Percentiles rank a stretch among this genome's conserved stretches.
Conservation (phyloP, 2,329 filamentous ascomycete species). For the Cytospora chrysosperma region DNA sequence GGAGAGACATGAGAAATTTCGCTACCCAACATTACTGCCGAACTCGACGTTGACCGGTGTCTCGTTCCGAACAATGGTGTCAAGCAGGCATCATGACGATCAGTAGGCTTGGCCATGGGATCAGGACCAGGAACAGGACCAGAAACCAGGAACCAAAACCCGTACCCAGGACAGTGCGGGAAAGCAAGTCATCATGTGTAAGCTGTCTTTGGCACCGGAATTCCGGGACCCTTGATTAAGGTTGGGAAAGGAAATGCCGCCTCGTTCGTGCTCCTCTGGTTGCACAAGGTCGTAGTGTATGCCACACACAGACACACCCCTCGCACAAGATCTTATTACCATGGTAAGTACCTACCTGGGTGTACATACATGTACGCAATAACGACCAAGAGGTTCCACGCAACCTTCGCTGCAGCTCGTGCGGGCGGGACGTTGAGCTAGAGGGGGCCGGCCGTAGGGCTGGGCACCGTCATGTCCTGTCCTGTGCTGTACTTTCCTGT, state of each 20-base stretch:
- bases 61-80: neutral
- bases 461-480: neutral
- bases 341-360: no score
- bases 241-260: neutral
- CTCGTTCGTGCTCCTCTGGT: neutral
- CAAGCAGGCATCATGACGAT: neutral
- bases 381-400: neutral
- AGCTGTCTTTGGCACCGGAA: neutral
- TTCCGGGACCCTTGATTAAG: neutral
- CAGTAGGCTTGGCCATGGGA: neutral
- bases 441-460: constrained; percentile 12
- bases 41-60: neutral
- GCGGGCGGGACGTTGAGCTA: constrained; percentile 4
- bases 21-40: no score
- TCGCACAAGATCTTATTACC: constrained; percentile 6
- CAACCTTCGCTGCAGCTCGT: constrained; percentile 7
- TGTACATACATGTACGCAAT: no score
- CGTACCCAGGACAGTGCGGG: neutral
- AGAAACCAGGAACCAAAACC: no score
- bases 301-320: constrained; percentile 1
- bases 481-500: no score
- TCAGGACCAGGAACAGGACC: neutral
- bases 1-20: no score
- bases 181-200: no score
- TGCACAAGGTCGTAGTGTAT: neutral